Evolutionary conservation across 2,329 filamentous ascomycete genomes (phyloP), one percentile per base, ranked within the genome.

Genomic region (Orbilia oligospora): DNA sequence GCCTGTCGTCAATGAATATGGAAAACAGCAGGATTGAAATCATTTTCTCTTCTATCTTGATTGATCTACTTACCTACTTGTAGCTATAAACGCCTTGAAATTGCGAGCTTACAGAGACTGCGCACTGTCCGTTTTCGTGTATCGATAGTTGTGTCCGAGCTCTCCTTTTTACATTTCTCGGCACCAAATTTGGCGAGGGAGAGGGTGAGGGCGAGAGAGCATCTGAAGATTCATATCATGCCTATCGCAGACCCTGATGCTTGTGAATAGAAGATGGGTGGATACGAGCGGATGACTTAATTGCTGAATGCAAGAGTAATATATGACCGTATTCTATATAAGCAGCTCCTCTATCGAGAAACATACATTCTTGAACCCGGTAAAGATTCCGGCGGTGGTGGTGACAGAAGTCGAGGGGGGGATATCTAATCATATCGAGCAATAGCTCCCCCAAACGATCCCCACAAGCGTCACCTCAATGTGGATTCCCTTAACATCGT

Each of bases 141-240:
- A 72, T 72, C 70, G 70, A 72, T 72, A 72, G 33, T 55, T 63
- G 64, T 67, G 70, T 61, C 70, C 61, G 70, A 73, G 70, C 70
- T 73, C 70, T 73, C 70, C 70, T 67, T 73, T 73, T 73, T 20
- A 55, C 22, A 58, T 48, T 71, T 66, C 69, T 72, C 58, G 69
- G 69, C 51, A 73, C 41, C 46, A 55, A 58, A 73, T 73, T 67
- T 67, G 70, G 58, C 69, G 69, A 66, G 44, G 44, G 69, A 66
- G 69, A 41, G 20, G 36, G 55, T n/a, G n/a, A n/a, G 69, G 44
- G 41, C 1, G 69, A 65, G 69, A 49, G 55, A 61, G 36, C 36
- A 44, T 61, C 44, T 61, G 56, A 6, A 41, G 53, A 24, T 1
- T 44, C 5, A 44, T 61, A 61, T 61, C 56, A 41, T 18, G 56